phyloP scores from a whole-genome alignment of 495 filamentous ascomycete species.

The Annulohypoxylon nitens region DNA sequence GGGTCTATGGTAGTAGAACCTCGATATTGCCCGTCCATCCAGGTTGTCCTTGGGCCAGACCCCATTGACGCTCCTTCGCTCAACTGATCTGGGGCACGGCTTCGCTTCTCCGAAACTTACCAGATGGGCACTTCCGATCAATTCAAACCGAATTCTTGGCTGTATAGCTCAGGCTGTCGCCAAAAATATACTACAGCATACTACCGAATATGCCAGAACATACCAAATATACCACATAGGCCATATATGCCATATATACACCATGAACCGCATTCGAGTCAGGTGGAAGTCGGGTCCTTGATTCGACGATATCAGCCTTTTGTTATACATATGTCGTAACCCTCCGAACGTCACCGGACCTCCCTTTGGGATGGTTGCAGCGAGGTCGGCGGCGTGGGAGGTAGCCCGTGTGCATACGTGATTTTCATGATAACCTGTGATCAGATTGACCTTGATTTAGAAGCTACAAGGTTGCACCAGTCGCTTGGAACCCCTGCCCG shows the following conservation, averaged over 20 bases:
- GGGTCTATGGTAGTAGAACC: conserved; percentile 21
- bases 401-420: conserved; percentile 29
- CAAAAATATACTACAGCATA: conserved; percentile 18
- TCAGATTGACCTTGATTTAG: conserved; percentile 41
- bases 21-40: conserved; percentile 46
- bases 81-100: conserved; percentile 48
- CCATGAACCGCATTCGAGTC: conserved; percentile 34
- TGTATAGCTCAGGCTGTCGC: conserved; percentile 32
- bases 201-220: not conserved
- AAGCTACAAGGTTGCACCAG: conserved; percentile 42
- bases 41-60: conserved; percentile 37
- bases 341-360: conserved; percentile 46
- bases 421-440: conserved; percentile 41
- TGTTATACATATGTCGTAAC: conserved; percentile 48
- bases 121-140: conserved; percentile 44
- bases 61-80: conserved; percentile 31
- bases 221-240: not conserved
- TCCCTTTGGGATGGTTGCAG: conserved; percentile 47
- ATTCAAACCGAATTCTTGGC: conserved; percentile 38
- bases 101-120: conserved; percentile 50
- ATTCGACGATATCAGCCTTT: conserved; percentile 48
- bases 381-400: conserved; percentile 44
- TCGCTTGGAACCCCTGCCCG: conserved; percentile 39
- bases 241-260: not conserved
- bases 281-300: conserved; percentile 35